Conservation (phyloP, 2,329 filamentous ascomycete genomes). For the Stachybotrys echinatus region DNA sequence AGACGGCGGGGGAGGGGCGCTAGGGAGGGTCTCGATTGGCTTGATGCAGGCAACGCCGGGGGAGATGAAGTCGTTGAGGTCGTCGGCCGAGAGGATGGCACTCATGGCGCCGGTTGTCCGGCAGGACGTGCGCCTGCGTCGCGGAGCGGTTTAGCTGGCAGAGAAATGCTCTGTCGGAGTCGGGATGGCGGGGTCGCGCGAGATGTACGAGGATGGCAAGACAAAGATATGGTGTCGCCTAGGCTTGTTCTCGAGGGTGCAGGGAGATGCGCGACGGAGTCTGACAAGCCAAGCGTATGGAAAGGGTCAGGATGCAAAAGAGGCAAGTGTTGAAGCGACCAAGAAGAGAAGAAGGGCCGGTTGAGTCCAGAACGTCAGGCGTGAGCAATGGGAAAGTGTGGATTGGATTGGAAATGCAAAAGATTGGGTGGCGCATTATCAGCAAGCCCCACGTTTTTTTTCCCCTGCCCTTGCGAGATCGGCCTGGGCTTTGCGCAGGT, state of each 20-base stretch:
- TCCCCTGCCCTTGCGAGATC: not conserved
- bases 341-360: not conserved
- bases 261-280: not conserved
- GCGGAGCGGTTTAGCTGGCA: not conserved
- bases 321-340: no score
- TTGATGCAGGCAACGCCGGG: constrained; percentile 98
- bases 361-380: not conserved
- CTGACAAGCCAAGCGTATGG: not conserved
- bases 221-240: no score
- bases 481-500: no score
- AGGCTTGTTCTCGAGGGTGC: no score
- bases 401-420: not conserved
- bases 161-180: no score
- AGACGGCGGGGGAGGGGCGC: constrained; percentile 31
- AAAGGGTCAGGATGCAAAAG: no score
- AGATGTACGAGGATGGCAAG: no score
- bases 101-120: constrained; percentile 60
- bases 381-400: not conserved
- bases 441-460: not conserved
- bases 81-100: constrained; percentile 92
- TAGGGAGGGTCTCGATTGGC: constrained; percentile 85
- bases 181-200: not conserved
- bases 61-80: constrained; percentile 98
- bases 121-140: not conserved
- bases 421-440: not conserved